Percentiles rank a stretch among this genome's conserved stretches.
Evolutionary conservation across 805 yeast genomes (phyloP).

Genomic region (Kodamaea laetipori): DNA sequence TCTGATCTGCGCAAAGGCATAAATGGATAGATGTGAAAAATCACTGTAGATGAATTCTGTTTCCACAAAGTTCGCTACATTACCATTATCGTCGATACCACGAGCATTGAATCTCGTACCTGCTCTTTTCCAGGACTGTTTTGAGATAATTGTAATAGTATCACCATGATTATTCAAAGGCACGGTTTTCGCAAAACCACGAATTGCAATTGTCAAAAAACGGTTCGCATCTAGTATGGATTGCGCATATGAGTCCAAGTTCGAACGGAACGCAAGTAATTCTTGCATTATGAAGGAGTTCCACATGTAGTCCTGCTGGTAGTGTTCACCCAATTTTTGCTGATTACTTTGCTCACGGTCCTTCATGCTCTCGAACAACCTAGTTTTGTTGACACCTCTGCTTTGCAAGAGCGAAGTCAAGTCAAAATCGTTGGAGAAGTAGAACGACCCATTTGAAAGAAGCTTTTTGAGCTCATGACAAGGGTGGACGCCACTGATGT

Average conservation of each 20-base stretch:
- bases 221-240: slow-evolving; percentile 69
- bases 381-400: slow-evolving; percentile 55
- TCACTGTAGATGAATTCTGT: slow-evolving; percentile 76
- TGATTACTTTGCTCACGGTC: slow-evolving; percentile 8
- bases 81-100: slow-evolving; percentile 80
- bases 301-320: slow-evolving; percentile 94
- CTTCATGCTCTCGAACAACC: slow-evolving; percentile 15
- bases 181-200: slow-evolving; percentile 91
- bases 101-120: slow-evolving; percentile 97
- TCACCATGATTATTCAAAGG: slow-evolving; percentile 43
- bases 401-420: slow-evolving; percentile 83
- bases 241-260: slow-evolving; percentile 62
- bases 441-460: slow-evolving; percentile 84
- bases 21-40: slow-evolving; percentile 50
- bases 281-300: slow-evolving; percentile 88
- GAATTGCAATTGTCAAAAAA: slow-evolving; percentile 85
- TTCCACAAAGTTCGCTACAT: slow-evolving; percentile 49
- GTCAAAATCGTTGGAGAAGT: slow-evolving; percentile 90
- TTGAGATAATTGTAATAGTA: slow-evolving; percentile 76
- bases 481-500: slow-evolving; percentile 57
- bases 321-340: slow-evolving; percentile 36
- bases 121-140: slow-evolving; percentile 96
- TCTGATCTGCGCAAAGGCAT: slow-evolving; percentile 84
- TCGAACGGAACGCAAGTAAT: slow-evolving; percentile 70
- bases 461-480: slow-evolving; percentile 78